These are phyloP conservation scores for Candida andamanensis DNA, from an alignment of 805 yeast species.

Conservation along the genomic window DNA sequence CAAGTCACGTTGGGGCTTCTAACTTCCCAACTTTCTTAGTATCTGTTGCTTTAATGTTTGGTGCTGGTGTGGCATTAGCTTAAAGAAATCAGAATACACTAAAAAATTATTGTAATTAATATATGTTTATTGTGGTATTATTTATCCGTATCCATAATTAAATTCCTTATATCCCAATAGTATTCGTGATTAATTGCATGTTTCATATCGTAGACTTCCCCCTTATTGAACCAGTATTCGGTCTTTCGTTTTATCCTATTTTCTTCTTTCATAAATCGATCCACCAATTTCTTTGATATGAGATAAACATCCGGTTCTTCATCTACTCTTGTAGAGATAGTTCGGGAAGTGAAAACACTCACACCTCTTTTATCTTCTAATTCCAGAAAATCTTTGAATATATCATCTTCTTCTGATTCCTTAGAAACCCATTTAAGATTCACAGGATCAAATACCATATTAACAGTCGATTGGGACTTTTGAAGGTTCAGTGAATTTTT, in stretches of 20 bases:
- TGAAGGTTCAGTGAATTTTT: conserved; percentile 4
- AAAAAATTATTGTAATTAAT: too few relatives aligned
- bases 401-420: conserved; percentile 34
- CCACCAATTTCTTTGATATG: conserved; percentile 22
- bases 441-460: conserved; percentile 58
- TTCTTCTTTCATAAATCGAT: conserved; percentile 33
- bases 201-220: conserved; percentile 20
- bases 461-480: conserved; percentile 18
- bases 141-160: conserved; percentile 31
- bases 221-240: conserved; percentile 33
- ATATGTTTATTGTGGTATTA: too few relatives aligned
- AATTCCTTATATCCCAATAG: conserved; percentile 40
- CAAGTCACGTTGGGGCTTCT: conserved; percentile 7
- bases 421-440: conserved; percentile 56
- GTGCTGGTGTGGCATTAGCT: conserved; percentile 11
- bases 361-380: conserved; percentile 24
- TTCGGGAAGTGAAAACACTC: conserved; percentile 34
- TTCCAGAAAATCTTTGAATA: conserved; percentile 50
- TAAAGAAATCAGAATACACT: too few relatives aligned
- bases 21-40: conserved; percentile 11
- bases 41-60: conserved; percentile 8
- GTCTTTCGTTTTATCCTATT: conserved; percentile 28
- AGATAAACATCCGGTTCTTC: conserved; percentile 22
- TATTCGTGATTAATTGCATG: conserved; percentile 20
- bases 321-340: conserved; percentile 24